Base-by-base conservation (phyloP, 2,329 filamentous ascomycete species). In the Aspergillus melleus region DNA sequence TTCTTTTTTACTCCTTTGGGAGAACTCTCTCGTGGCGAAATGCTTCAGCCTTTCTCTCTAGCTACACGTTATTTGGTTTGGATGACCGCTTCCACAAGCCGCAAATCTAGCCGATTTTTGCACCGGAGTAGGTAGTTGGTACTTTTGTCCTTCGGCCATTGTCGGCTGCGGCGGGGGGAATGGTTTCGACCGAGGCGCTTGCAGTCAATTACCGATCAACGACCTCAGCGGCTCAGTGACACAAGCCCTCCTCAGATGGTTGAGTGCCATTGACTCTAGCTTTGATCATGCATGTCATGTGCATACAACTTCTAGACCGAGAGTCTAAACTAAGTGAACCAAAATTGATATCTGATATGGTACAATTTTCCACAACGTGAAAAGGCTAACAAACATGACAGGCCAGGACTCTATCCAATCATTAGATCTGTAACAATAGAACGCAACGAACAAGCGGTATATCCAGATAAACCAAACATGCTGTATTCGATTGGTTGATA, bases 71-170 rank as follows among this genome's bases (percentile, higher is more conserved):
- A 29, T 29, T 29, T 36, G 14, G 14, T 36, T 36, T 36, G 44
- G 16, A 12, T 20, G 8, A 1, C 8, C 19, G 22, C 44, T 52
- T 55, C 57, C 57, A 59, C 57, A 46, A 55, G 47, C 57, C 57
- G 57, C 47, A 6, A 16, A 36, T 59, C 47, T 52, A 50, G 52
- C 57, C 57, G 57, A 50, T 52, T 47, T 47, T 52, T 59, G 52
- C 32, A 22, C 22, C 22, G 2, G 24, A 24, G 24, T 24, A 5
- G 24, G 24, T 24, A 24, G 24, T 36, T 36, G 1, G 32, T 14
- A 12, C 32, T 36, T 54, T 55, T 56, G 54, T 50, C 6, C 19
- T 12, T 9, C 44, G 44, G 44, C 44, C 44, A 47, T 22, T 12
- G 44, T 47, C 44, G 44, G 44, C 44, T 24, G 36, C 6, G 16